These are phyloP conservation scores for Melampsora americana DNA, from an alignment of 1,284 basidiomycete genomes.

Conservation along the genomic window DNA sequence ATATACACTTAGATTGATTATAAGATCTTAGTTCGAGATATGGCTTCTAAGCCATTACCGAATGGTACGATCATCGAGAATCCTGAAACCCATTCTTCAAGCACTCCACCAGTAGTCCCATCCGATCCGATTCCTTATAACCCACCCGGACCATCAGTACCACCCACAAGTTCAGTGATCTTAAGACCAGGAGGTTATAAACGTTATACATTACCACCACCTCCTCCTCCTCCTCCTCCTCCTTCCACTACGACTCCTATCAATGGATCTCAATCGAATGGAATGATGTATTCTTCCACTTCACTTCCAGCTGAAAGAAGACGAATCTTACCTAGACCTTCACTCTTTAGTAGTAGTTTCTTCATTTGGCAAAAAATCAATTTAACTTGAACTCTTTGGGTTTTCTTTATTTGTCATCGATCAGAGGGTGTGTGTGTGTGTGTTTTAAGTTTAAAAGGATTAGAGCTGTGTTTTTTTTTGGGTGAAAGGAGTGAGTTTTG, in stretches of 20 bases:
- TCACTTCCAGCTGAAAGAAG: neutral
- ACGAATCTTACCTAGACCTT: constrained; percentile 32
- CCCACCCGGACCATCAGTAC: neutral
- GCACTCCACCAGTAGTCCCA: neutral
- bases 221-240: neutral
- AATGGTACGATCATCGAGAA: no score
- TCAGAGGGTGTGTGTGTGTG: no score
- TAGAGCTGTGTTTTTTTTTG: no score
- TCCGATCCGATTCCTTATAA: no score
- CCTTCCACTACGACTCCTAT: no score
- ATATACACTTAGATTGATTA: constrained; percentile 37
- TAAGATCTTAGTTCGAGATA: constrained; percentile 35
- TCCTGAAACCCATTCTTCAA: no score
- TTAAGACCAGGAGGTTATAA: constrained; percentile 33
- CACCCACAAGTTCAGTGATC: neutral
- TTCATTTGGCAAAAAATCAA: constrained; percentile 37
- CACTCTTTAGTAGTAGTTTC: constrained; percentile 27
- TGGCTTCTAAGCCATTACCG: constrained; percentile 18
- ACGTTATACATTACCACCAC: constrained; percentile 15
- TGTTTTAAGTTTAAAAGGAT: no score
- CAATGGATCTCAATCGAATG: constrained; percentile 25
- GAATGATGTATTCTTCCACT: constrained; percentile 10
- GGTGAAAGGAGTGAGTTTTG: no score
- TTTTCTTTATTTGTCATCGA: no score
- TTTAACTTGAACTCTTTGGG: constrained; percentile 24